A percentile compares a stretch with the other conserved stretches of the same genome.
Evolutionary conservation across 345 rosid genomes (phyloP).

Genomic region (Alliaria petiolata): DNA sequence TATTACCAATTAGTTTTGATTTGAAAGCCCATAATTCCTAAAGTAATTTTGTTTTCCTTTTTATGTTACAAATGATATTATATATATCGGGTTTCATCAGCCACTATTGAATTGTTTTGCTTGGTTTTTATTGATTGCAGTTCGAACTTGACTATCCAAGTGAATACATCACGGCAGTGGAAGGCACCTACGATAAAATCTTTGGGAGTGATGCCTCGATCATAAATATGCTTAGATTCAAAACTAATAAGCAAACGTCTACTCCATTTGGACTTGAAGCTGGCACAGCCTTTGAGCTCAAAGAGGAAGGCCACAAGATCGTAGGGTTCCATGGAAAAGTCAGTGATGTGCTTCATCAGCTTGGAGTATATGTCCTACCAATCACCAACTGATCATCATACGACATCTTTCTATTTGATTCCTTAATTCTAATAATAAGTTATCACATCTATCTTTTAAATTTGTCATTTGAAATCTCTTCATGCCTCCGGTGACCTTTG

Average conservation of each 20-base stretch:
- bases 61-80: background rate
- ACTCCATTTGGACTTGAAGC: constrained; percentile 25
- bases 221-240: constrained; percentile 22
- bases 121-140: background rate
- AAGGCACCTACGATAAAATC: constrained; percentile 9
- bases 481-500: background rate
- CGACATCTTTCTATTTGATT: background rate
- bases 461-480: background rate
- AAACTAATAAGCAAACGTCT: constrained; percentile 27
- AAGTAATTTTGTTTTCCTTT: too few relatives aligned
- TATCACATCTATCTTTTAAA: background rate
- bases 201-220: background rate
- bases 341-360: constrained; percentile 3
- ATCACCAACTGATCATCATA: constrained; percentile 19
- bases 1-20: too few relatives aligned
- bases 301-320: constrained; percentile 13
- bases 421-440: background rate
- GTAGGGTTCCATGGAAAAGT: constrained; percentile 34
- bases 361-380: constrained; percentile 30
- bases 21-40: too few relatives aligned
- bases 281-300: constrained; percentile 11
- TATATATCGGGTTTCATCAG: background rate
- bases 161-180: constrained; percentile 17
- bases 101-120: background rate
- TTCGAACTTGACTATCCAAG: constrained; percentile 23